These are phyloP conservation scores for Gloeophyllum trabeum DNA, from an alignment of 768 basidiomycete species.

Conservation along the genomic window DNA sequence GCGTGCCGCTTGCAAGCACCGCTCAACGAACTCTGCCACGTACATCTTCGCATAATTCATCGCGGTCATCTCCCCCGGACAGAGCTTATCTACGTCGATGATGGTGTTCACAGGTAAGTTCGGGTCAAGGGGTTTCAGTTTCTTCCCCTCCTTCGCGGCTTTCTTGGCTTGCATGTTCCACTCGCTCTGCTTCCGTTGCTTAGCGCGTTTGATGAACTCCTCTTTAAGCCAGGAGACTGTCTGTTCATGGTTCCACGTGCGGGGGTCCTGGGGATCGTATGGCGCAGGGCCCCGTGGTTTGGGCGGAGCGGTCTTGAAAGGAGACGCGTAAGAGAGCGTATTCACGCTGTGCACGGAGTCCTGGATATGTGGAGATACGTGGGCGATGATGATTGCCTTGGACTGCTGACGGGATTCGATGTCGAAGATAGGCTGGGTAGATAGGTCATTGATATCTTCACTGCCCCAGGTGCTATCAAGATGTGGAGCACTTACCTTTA, in stretches of 20 bases:
- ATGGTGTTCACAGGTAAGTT: conserved; percentile 4
- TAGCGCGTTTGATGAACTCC: conserved; percentile 12
- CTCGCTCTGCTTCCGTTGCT: conserved; percentile 4
- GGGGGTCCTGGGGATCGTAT: conserved; percentile 19
- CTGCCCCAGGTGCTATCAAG: background rate
- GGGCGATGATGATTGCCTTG: conserved; percentile 22
- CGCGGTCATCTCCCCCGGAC: conserved; percentile 19
- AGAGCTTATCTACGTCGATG: conserved; percentile 17
- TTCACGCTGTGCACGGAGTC: conserved; percentile 20
- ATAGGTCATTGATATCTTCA: background rate
- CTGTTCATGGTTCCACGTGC: conserved; percentile 21
- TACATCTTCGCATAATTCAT: conserved; percentile 18
- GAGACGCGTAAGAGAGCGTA: conserved; percentile 22
- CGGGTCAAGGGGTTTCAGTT: conserved; percentile 1
- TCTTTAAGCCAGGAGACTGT: conserved; percentile 17
- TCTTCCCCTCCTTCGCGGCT: conserved; percentile 8
- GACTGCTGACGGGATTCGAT: conserved; percentile 19
- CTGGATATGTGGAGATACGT: conserved; percentile 25
- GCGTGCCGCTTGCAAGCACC: conserved; percentile 13
- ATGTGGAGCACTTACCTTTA: conserved; percentile 14
- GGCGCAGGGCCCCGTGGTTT: conserved; percentile 18
- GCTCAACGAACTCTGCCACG: conserved; percentile 19
- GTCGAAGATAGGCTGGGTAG: conserved; percentile 21
- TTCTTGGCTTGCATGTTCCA: conserved; percentile 3
- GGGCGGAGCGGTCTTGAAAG: conserved; percentile 20